Percentiles rank a stretch among this genome's conserved stretches.
phyloP scores from a whole-genome alignment of 495 filamentous ascomycete genomes.

The Penicillium coffeae region DNA sequence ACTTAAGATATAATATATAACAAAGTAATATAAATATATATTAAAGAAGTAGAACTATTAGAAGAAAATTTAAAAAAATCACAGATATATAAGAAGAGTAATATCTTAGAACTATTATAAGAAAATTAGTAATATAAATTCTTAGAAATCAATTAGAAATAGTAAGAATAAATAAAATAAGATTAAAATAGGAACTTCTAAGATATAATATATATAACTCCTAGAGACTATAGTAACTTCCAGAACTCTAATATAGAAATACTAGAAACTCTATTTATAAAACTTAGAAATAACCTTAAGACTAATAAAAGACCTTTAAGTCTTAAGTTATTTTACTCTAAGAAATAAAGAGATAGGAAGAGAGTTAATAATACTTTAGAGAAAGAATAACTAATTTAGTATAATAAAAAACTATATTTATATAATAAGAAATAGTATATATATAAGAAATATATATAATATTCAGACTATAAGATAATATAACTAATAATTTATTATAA shows the following conservation, averaged over 20 bases:
- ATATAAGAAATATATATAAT: not conserved
- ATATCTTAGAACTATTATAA: not conserved
- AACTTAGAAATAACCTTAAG: not conserved
- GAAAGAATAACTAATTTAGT: not conserved
- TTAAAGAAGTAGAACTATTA: not conserved
- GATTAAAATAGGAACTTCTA: no score
- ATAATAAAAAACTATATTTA: not conserved
- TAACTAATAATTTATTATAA: not conserved
- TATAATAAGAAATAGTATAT: not conserved
- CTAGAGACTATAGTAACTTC: not conserved
- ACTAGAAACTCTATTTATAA: not conserved
- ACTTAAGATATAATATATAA: not conserved
- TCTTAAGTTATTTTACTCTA: not conserved
- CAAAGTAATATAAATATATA: not conserved
- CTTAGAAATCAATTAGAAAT: not conserved
- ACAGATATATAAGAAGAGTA: not conserved
- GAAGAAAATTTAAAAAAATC: not conserved
- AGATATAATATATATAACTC: not conserved
- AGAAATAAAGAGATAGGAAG: no score
- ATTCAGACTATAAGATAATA: not conserved
- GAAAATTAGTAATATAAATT: slow-evolving; percentile 1
- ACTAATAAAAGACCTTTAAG: not conserved
- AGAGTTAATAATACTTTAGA: not conserved
- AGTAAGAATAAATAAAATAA: not conserved
- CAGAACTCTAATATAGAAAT: not conserved